These are phyloP conservation scores for Mallotus nudiflorus DNA, from an alignment of 345 rosid species.

Conservation along the genomic window DNA sequence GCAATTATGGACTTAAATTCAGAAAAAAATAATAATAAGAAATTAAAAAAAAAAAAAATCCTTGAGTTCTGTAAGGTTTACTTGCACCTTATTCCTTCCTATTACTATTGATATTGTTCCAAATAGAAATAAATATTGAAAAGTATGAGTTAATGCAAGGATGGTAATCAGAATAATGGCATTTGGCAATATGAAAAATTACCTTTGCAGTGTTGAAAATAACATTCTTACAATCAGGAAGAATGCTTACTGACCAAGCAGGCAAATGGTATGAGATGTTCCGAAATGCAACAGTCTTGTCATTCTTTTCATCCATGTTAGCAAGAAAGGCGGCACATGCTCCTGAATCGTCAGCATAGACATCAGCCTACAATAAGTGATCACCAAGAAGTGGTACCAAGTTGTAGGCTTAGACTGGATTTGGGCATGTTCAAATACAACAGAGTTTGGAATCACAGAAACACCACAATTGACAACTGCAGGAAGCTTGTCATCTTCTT, in stretches of 20 bases:
- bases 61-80: constrained; percentile 3
- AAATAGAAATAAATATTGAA: background rate
- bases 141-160: background rate
- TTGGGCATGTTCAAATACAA: constrained; percentile 2
- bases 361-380: constrained; percentile 60
- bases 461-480: background rate
- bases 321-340: constrained; percentile 82
- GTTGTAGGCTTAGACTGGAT: background rate
- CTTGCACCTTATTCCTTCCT: background rate
- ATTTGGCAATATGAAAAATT: constrained; percentile 3
- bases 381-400: background rate
- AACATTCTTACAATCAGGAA: constrained; percentile 85
- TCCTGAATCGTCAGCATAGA: constrained; percentile 64
- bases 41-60: no score
- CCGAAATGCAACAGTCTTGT: constrained; percentile 51
- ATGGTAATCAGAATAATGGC: background rate
- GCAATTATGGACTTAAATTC: background rate
- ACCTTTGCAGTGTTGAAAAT: constrained; percentile 89
- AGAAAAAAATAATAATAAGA: background rate
- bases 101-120: background rate
- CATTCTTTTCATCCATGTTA: constrained; percentile 69
- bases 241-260: constrained; percentile 97
- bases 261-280: constrained; percentile 71
- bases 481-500: background rate
- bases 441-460: background rate